A percentile compares a stretch with the other conserved stretches of the same genome.
These are phyloP conservation scores for Tubosaeta brunneosetosa DNA, from an alignment of 768 basidiomycete species.

Conservation along the genomic window DNA sequence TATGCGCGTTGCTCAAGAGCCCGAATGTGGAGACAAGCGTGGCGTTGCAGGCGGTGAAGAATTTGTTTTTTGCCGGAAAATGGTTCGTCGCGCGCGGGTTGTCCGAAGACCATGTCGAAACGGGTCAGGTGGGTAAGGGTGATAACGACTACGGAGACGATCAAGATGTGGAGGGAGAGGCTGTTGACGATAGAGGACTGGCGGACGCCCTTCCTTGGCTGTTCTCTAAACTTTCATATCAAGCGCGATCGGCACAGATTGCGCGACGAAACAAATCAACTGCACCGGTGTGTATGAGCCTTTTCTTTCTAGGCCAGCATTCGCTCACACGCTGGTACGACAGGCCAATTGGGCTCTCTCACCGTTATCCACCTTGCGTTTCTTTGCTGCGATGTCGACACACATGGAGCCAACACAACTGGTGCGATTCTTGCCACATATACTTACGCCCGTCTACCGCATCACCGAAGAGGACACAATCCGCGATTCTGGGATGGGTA, in stretches of 20 bases:
- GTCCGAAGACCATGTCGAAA: conserved; percentile 29
- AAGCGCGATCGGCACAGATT: conserved; percentile 72
- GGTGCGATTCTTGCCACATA: conserved; percentile 73
- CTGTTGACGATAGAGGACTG: neutral
- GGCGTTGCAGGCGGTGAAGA: conserved; percentile 86
- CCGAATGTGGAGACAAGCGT: conserved; percentile 67
- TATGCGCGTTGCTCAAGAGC: conserved; percentile 77
- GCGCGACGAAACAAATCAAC: conserved; percentile 53
- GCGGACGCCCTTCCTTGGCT: conserved; percentile 78
- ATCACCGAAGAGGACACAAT: conserved; percentile 84
- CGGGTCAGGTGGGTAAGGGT: conserved; percentile 21
- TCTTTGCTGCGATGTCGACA: conserved; percentile 90
- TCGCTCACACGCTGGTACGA: conserved; percentile 1
- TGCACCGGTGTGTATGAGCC: conserved; percentile 37
- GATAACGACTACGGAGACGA: neutral
- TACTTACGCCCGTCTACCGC: conserved; percentile 82
- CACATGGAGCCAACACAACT: conserved; percentile 56
- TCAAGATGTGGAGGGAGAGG: conserved; percentile 24
- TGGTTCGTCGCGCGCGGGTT: conserved; percentile 49
- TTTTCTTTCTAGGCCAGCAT: neutral
- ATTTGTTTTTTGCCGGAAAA: conserved; percentile 89
- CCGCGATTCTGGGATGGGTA: conserved; percentile 74
- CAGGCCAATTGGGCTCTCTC: conserved; percentile 83
- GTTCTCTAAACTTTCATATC: conserved; percentile 91
- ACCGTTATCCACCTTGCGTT: conserved; percentile 74